A percentile compares a stretch with the other conserved stretches of the same genome.
These are phyloP conservation scores for Setomelanomma holmii DNA, from an alignment of 2,329 filamentous ascomycete genomes.

Conservation along the genomic window DNA sequence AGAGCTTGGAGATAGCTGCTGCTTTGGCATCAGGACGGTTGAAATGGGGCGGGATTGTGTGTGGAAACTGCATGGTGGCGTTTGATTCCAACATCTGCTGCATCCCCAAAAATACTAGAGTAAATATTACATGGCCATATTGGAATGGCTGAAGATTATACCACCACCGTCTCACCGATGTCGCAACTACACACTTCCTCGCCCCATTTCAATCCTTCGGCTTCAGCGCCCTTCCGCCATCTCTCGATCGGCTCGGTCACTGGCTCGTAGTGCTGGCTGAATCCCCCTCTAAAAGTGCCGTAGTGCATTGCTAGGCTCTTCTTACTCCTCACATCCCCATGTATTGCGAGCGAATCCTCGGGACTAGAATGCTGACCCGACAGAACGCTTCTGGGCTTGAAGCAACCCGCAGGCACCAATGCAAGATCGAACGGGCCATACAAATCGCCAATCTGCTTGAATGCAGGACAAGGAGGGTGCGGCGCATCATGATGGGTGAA, in stretches of 20 bases:
- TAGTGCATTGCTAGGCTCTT: conserved; percentile 62
- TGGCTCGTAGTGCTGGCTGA: conserved; percentile 57
- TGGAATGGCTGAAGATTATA: conserved; percentile 40
- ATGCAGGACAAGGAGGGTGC: conserved; percentile 56
- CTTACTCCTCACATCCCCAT: conserved; percentile 55
- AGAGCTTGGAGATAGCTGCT: conserved; percentile 38
- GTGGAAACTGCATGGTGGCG: conserved; percentile 39
- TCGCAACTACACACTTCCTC: conserved; percentile 51
- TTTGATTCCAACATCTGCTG: conserved; percentile 14
- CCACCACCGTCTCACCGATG: conserved; percentile 57
- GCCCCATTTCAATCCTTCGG: conserved; percentile 50
- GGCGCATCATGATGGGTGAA: conserved; percentile 42
- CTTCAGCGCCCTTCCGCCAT: conserved; percentile 55
- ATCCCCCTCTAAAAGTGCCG: conserved; percentile 55
- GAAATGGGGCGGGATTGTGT: conserved; percentile 28
- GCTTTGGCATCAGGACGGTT: conserved; percentile 38
- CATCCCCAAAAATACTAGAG: neutral
- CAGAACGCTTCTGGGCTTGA: conserved; percentile 54
- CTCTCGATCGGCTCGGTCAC: conserved; percentile 56
- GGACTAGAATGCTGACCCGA: conserved; percentile 57
- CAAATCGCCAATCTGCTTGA: conserved; percentile 55
- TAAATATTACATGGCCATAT: neutral
- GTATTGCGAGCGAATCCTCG: conserved; percentile 57
- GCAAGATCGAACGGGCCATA: conserved; percentile 60
- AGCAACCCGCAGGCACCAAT: conserved; percentile 58